Evolutionary conservation across 2,329 filamentous ascomycete species (phyloP), one percentile per base, ranked within the genome.

Genomic region (Exophiala phaeomuriformis): DNA sequence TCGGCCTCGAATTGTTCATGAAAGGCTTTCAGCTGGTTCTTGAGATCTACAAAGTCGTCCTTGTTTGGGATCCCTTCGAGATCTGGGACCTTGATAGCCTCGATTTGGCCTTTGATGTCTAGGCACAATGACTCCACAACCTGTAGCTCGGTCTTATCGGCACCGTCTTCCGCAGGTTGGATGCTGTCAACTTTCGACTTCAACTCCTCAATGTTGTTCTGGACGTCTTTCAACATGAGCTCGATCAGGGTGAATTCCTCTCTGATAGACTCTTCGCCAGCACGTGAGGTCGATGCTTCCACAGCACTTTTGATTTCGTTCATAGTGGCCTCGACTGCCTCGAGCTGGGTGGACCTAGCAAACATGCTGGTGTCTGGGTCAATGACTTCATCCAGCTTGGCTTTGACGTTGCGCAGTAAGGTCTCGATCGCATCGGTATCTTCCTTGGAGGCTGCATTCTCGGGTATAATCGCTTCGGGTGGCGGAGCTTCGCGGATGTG

Each of bases 391-490:
- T 96, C 91, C 6, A 97, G 75, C 44, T 87, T 87, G 3, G 85
- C 83, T 67, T 96, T 96, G 32, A 90, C 90, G 67, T 95, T 95
- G 40, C 86, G 83, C 8, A 97, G 77, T 46, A 97, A 83, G 0
- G 86, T 94, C 69, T 96, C 91, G 54, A 97, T 90, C 7, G 89
- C 89, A 57, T 91, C 83, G 0, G 90, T 88, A 63, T 97, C 90
- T 61, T 95, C 89, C 66, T 88, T 88, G 32, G 77, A 82, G 4
- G 85, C 83, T 2, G 76, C 68, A 36, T 83, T 81, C 45, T 78
- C 75, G 6, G 61, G 60, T 47, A 63, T 59, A 7, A 56, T 47
- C 8, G 52, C 56, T 43, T 61, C 61, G n/a, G 53, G 68, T n/a
- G 72, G 67, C 61, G 76, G 63, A 62, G 76, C 44, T 46, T 61